phyloP scores from a whole-genome alignment of 352 stramenopile species.

The Aphanomyces stellatus region DNA sequence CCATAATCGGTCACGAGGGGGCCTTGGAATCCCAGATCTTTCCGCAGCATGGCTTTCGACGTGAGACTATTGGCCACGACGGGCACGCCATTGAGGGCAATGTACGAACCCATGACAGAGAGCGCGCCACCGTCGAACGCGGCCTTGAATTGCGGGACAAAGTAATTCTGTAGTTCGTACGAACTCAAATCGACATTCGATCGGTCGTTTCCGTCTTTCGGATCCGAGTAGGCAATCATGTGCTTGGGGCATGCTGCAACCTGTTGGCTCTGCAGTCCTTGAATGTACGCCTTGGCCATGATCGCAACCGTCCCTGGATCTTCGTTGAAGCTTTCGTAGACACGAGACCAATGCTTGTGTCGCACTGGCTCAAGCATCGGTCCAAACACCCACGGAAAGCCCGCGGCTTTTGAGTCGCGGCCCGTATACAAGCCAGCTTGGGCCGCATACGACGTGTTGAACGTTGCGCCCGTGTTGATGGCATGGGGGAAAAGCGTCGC shows the following conservation, averaged over 20 bases:
- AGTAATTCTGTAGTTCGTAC: constrained; percentile 79
- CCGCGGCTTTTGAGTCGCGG: constrained; percentile 78
- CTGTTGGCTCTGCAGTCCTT: constrained; percentile 59
- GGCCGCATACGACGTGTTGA: constrained; percentile 70
- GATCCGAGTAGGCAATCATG: constrained; percentile 84
- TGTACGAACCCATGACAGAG: constrained; percentile 92
- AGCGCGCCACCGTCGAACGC: constrained; percentile 64
- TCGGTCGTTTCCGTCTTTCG: constrained; percentile 72
- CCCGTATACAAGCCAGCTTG: constrained; percentile 64
- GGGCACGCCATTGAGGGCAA: constrained; percentile 87
- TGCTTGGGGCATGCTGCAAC: constrained; percentile 87
- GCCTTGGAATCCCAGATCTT: constrained; percentile 83
- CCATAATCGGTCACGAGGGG: constrained; percentile 89
- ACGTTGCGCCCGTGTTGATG: constrained; percentile 83
- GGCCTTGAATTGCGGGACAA: constrained; percentile 75
- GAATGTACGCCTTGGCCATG: constrained; percentile 64
- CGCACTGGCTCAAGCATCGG: constrained; percentile 78
- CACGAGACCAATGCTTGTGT: constrained; percentile 76
- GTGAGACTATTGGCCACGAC: constrained; percentile 73
- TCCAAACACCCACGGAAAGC: constrained; percentile 88
- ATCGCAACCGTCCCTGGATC: constrained; percentile 64
- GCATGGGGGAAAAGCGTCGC: constrained; percentile 80
- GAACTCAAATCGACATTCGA: constrained; percentile 59
- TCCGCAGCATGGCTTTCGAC: constrained; percentile 72
- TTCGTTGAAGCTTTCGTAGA: constrained; percentile 93